Evolutionary conservation across 176 grass and related monocot species (phyloP).

Genomic region (Oryza nivara): DNA sequence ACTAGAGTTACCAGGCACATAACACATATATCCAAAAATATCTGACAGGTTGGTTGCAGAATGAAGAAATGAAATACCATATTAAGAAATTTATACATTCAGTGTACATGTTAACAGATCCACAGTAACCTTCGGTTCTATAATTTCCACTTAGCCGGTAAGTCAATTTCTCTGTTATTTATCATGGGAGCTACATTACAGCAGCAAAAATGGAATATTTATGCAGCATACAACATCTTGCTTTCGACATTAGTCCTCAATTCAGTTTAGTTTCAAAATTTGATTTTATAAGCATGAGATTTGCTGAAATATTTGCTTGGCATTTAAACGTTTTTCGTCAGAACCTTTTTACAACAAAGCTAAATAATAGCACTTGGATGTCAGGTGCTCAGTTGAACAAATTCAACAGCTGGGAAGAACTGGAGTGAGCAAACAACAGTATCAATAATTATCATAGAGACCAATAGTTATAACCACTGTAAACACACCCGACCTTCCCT

Average conservation of each 20-base stretch:
- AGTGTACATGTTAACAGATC: conserved; percentile 18
- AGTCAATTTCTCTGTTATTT: neutral
- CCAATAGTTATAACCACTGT: neutral
- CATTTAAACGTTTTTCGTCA: neutral
- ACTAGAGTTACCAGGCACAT: conserved; percentile 14
- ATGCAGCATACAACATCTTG: neutral
- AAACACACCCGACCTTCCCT: neutral
- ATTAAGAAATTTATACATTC: neutral
- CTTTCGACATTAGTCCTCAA: conserved; percentile 23
- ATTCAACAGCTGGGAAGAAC: neutral
- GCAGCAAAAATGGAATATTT: neutral
- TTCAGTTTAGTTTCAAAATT: neutral
- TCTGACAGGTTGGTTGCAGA: neutral
- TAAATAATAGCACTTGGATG: neutral
- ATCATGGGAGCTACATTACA: neutral
- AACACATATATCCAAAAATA: neutral
- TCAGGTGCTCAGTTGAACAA: neutral
- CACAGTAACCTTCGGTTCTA: neutral
- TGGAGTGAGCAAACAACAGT: neutral
- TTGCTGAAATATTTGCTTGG: neutral
- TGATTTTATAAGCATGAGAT: conserved; percentile 13
- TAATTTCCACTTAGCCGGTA: neutral
- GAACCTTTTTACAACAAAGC: neutral
- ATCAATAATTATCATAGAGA: neutral
- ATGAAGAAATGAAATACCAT: conserved; percentile 6